Base-by-base conservation (phyloP, 495 filamentous ascomycete genomes). In the Podospora conica region DNA sequence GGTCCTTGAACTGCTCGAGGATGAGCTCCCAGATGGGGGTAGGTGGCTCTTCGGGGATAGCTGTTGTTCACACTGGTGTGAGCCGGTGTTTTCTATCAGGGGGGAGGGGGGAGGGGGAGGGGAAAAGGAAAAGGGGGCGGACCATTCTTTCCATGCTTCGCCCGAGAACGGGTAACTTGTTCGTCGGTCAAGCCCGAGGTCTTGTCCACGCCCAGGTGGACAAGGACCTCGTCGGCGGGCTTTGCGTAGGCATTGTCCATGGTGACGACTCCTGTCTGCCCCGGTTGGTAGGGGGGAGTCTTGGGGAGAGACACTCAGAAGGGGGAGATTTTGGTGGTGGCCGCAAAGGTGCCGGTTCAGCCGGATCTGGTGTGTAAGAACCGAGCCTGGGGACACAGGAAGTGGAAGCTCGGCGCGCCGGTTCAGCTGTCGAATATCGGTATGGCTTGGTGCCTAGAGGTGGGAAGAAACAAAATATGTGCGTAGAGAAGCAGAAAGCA, bases 1-100 rank as follows among this genome's bases (percentile, higher is more conserved):
- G 96, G 74, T 99, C 96, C 79, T 99, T 96, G 83, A 99, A 99
- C 78, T 99, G 96, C 77, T 99, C 96, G 61, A 98, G 82, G 54
- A 99, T 89, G 66, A 99, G 87, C 76, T 97, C 84, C 94, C 95
- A 99, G 57, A 99, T 73, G 40, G 96, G 96, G 18, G 95, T 98
- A n/a, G 96, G 91, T 55, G 96, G 93, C 61, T 98, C 96, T 79
- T 99, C 95, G 18, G 92, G 89, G 64, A 99, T 87, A 62, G 93
- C 95, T 98, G 75, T 64, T 53, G 66, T 53, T 53, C 28, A 64
- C 48, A n/a, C 31, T 20, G 6, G n/a, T 60, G 61, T 65, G 55
- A 68, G 56, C 54, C 53, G 59, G 55, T 15, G 40, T 60, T 33
- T 15, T 40, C 9, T 12, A 31, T 53, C 58, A 28, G 64, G 55